Evolutionary conservation across 2,329 filamentous ascomycete species (phyloP).

Genomic region (Xylaria sp.): DNA sequence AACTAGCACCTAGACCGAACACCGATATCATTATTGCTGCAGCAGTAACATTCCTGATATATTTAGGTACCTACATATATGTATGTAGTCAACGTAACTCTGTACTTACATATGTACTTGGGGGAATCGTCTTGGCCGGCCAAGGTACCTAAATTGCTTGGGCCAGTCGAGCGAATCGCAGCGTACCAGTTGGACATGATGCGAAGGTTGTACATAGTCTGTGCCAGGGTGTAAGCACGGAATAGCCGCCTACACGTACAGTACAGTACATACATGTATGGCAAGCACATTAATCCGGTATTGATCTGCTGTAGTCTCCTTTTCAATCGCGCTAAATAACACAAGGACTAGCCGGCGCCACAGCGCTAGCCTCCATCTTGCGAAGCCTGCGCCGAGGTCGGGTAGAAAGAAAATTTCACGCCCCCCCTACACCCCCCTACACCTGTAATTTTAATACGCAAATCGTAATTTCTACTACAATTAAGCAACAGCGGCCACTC

Average conservation of each 20-base stretch:
- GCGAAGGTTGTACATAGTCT: no score
- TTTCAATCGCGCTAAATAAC: conserved; percentile 5
- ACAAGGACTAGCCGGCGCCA: neutral
- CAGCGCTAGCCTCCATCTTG: conserved; percentile 1
- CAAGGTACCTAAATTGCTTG: neutral
- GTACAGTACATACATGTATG: neutral
- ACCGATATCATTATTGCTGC: conserved; percentile 2
- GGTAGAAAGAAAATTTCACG: no score
- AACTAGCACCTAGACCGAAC: no score
- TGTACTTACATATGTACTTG: no score
- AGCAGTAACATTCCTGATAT: neutral
- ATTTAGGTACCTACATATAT: no score
- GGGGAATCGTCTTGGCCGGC: neutral
- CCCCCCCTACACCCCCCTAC: no score
- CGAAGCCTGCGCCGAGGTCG: no score
- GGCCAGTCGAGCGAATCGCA: neutral
- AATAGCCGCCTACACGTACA: conserved; percentile 6
- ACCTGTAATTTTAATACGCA: no score
- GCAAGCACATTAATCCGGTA: neutral
- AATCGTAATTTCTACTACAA: no score
- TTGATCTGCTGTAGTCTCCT: neutral
- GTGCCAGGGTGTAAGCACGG: neutral
- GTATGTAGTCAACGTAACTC: no score
- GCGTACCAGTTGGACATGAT: neutral
- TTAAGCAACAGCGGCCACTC: no score